These are phyloP conservation scores for Fonsecaea pedrosoi DNA, from an alignment of 2,329 filamentous ascomycete species.

Conservation along the genomic window DNA sequence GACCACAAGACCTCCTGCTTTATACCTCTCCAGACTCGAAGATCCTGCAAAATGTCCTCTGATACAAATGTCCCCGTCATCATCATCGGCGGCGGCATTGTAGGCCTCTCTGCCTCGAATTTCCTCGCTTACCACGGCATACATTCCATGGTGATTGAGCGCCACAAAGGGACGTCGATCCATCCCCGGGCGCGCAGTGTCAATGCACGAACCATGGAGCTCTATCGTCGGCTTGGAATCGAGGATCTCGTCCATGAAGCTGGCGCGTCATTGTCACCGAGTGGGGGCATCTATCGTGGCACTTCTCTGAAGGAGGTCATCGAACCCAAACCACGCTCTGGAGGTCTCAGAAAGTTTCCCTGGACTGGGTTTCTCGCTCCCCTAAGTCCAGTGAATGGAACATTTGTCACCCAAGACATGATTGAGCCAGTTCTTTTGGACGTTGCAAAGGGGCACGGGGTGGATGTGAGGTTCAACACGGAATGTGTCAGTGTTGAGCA, in stretches of 20 bases:
- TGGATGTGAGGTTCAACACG: slow-evolving; percentile 47
- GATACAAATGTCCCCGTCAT: slow-evolving; percentile 43
- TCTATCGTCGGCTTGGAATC: slow-evolving; percentile 37
- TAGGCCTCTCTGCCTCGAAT: slow-evolving; percentile 50
- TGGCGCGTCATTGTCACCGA: not conserved
- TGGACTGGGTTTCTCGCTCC: slow-evolving; percentile 27
- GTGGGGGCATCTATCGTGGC: slow-evolving; percentile 11
- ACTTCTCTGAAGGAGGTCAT: slow-evolving; percentile 10
- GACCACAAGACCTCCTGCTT: not conserved
- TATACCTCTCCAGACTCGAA: not conserved
- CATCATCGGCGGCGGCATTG: slow-evolving; percentile 55
- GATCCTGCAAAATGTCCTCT: not conserved
- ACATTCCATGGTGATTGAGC: slow-evolving; percentile 14
- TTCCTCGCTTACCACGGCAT: slow-evolving; percentile 17
- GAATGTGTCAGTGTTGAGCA: slow-evolving; percentile 42
- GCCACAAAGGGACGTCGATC: slow-evolving; percentile 12
- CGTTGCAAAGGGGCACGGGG: slow-evolving; percentile 45
- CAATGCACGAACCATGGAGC: slow-evolving; percentile 47
- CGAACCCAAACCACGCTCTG: not conserved
- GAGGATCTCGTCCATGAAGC: slow-evolving; percentile 11
- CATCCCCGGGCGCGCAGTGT: slow-evolving; percentile 15
- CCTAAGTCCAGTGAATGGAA: slow-evolving; percentile 40
- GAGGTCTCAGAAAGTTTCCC: slow-evolving; percentile 8
- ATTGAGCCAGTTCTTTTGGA: slow-evolving; percentile 50
- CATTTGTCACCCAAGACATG: slow-evolving; percentile 48